These are phyloP conservation scores for Lizonia empirigonia DNA, from an alignment of 2,329 filamentous ascomycete species.

Conservation along the genomic window DNA sequence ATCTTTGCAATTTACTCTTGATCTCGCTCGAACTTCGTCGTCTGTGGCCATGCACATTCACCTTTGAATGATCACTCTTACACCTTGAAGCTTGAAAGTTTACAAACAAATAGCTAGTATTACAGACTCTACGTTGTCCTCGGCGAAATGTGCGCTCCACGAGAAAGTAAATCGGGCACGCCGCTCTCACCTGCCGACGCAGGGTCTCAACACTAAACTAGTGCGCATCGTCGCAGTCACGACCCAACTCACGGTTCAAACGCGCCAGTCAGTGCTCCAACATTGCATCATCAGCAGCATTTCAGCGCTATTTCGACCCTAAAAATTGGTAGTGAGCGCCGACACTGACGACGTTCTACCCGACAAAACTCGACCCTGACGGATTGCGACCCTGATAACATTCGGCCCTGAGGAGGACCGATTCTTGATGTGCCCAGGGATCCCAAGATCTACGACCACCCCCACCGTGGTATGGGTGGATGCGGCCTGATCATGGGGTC, in stretches of 20 bases:
- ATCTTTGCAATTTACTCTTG: background rate
- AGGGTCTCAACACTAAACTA: constrained; percentile 1
- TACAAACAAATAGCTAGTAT: no score
- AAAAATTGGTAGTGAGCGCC: background rate
- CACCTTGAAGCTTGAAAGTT: no score
- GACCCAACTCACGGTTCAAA: background rate
- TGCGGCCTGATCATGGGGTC: no score
- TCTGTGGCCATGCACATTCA: no score
- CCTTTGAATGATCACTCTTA: no score
- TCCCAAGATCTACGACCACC: background rate
- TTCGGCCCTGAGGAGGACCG: no score
- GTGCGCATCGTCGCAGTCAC: background rate
- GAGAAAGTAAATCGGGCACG: background rate
- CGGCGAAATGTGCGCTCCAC: no score
- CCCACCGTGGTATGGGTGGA: no score
- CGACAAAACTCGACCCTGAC: no score
- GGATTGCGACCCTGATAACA: no score
- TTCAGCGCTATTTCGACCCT: background rate
- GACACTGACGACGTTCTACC: background rate
- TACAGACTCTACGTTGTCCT: no score
- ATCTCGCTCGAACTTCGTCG: background rate
- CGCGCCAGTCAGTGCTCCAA: constrained; percentile 5
- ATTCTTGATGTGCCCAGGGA: background rate
- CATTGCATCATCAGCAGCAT: background rate
- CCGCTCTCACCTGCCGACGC: background rate